A percentile compares a stretch with the other conserved stretches of the same genome.
phyloP scores from a whole-genome alignment of 1,139 yeast genomes.

The Magnusiomyces fungicola region DNA sequence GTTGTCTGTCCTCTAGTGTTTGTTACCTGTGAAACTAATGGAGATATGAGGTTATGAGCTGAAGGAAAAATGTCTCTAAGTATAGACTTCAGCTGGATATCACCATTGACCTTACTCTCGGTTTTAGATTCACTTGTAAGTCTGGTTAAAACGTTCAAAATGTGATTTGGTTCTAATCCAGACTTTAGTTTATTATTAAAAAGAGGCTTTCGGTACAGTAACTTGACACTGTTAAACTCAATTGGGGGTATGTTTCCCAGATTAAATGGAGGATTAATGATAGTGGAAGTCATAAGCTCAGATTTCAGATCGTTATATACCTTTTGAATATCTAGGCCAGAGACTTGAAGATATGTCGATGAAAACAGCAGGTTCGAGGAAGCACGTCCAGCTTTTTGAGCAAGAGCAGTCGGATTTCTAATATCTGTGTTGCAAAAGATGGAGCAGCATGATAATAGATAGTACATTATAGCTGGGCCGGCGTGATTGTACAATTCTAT shows the following conservation, averaged over 20 bases:
- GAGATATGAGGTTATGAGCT: no score
- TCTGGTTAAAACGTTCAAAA: no score
- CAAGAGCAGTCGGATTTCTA: background rate
- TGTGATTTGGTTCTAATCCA: background rate
- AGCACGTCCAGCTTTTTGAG: background rate
- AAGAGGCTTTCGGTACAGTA: background rate
- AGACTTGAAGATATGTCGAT: background rate
- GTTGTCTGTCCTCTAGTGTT: no score
- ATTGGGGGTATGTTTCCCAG: no score
- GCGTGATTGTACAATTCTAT: background rate
- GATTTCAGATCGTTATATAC: no score
- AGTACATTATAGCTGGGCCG: background rate
- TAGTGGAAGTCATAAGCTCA: no score
- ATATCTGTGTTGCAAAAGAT: background rate
- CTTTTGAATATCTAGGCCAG: background rate
- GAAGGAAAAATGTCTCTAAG: conserved; percentile 13
- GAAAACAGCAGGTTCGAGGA: background rate
- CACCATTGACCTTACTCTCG: no score
- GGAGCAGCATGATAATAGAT: background rate
- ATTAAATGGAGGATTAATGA: no score
- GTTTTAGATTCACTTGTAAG: no score
- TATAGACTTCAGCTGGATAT: background rate
- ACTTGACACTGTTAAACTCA: no score
- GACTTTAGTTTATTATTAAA: background rate
- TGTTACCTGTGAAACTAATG: no score